Percentiles rank a stretch among this genome's conserved stretches.
Evolutionary conservation across 129 eudicot genomes (phyloP).

Genomic region (Helianthus annuus): HanXRQr2.0-SUNRISE NC_035449.2:1664641-1665140

Average conservation of each 20-base stretch:
- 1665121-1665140: too few species aligned
- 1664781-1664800: neutral
- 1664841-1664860: conserved; percentile 97
- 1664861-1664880: conserved; percentile 86
- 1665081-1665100: too few species aligned
- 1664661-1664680: conserved; percentile 44
- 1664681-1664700: conserved; percentile 96
- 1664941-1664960: conserved; percentile 98
- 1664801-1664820: neutral
- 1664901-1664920: conserved; percentile 95
- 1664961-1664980: neutral
- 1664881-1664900: conserved; percentile 94
- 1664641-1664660: neutral
- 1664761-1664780: conserved; percentile 82
- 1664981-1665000: neutral
- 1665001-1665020: too few species aligned
- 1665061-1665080: too few species aligned
- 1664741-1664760: conserved; percentile 76
- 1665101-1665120: too few species aligned
- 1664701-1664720: conserved; percentile 94
- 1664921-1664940: conserved; percentile 95
- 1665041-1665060: too few species aligned
- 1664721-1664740: conserved; percentile 83
- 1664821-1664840: conserved; percentile 20
- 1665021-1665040: too few species aligned